A percentile compares a stretch with the other conserved stretches of the same genome.
Conservation (phyloP, 495 filamentous ascomycete species). For the Chaetomium tenue region DNA sequence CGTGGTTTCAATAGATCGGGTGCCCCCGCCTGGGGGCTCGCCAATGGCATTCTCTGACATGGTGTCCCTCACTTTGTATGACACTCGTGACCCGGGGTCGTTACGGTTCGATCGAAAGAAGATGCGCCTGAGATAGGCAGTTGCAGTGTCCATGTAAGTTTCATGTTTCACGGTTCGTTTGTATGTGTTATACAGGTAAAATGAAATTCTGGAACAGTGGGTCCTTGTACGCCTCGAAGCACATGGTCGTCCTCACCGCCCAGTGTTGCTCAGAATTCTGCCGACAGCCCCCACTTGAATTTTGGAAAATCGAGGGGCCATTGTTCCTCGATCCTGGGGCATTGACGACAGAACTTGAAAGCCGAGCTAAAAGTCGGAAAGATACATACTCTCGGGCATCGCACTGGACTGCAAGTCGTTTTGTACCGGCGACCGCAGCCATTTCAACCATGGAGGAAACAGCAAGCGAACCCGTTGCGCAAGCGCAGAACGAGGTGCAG, state of each 20-base stretch:
- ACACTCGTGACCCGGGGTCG: not conserved
- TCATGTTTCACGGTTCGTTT: no score
- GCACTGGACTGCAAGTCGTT: no score
- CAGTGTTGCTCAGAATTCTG: constrained; percentile 11
- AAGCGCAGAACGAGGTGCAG: constrained; percentile 10
- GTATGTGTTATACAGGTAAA: no score
- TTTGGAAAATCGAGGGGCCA: constrained; percentile 21
- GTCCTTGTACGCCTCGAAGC: no score
- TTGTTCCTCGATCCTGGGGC: not conserved
- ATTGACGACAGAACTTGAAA: not conserved
- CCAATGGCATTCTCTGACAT: not conserved
- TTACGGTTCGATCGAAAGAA: no score
- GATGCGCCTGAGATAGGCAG: no score
- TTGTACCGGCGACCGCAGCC: not conserved
- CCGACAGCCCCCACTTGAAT: constrained; percentile 29
- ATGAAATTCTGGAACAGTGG: not conserved
- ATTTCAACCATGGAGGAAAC: constrained; percentile 22
- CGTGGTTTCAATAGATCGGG: not conserved
- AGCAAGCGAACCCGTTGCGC: constrained; percentile 17
- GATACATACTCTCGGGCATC: not conserved
- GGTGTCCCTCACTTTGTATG: not conserved
- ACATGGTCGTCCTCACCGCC: not conserved
- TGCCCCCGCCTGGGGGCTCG: not conserved
- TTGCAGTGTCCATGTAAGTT: no score
- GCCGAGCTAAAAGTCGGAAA: not conserved